phyloP scores from a whole-genome alignment of 441 rosid species.

The Populus hybrid region DNA sequence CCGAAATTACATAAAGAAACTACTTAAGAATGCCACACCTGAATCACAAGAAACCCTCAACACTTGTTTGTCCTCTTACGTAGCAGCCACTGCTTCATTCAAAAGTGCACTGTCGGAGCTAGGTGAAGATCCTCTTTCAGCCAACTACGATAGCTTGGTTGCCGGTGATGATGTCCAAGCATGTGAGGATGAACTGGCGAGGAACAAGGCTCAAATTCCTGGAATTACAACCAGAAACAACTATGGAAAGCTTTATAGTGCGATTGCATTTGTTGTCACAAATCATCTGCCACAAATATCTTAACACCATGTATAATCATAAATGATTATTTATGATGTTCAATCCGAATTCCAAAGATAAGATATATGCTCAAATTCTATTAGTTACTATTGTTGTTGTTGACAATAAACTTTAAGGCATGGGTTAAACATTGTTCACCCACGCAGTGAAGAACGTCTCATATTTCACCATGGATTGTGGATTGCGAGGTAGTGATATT shows the following conservation, averaged over 20 bases:
- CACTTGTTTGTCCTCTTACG: background rate
- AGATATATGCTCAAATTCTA: too few relatives aligned
- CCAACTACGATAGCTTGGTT: background rate
- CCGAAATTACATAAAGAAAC: background rate
- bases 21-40: background rate
- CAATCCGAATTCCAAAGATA: too few relatives aligned
- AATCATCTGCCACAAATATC: too few relatives aligned
- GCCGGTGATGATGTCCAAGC: background rate
- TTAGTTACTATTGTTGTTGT: too few relatives aligned
- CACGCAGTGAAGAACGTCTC: too few relatives aligned
- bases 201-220: background rate
- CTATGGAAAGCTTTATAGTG: slow-evolving; percentile 15
- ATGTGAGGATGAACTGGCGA: background rate
- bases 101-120: background rate
- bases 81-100: background rate
- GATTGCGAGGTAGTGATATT: too few relatives aligned
- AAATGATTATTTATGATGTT: too few relatives aligned
- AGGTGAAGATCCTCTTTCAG: background rate
- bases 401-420: too few relatives aligned
- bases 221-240: slow-evolving; percentile 13
- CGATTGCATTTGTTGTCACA: background rate
- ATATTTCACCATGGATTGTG: too few relatives aligned
- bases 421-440: too few relatives aligned
- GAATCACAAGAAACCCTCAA: background rate
- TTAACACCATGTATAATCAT: too few relatives aligned